Percentiles rank a stretch among this genome's conserved stretches.
These are phyloP conservation scores for Paramecium octaurelia DNA, from an alignment of 73 alveolate genomes.

Conservation along the genomic window DNA sequence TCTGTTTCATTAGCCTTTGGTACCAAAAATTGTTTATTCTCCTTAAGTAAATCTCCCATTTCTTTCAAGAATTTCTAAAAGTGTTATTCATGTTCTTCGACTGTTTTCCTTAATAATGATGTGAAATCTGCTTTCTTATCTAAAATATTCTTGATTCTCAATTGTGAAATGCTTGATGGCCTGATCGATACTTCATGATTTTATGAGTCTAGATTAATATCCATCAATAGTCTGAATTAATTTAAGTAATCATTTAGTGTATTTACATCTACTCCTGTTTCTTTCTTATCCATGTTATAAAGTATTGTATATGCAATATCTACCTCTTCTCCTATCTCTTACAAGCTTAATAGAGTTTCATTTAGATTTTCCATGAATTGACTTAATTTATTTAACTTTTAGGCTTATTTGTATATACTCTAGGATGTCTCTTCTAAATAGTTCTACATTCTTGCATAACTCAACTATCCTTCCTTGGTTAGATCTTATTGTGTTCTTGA, in stretches of 20 bases:
- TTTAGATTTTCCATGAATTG: constrained; percentile 23
- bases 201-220: not conserved
- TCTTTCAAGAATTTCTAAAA: constrained; percentile 21
- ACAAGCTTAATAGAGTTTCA: constrained; percentile 17
- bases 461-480: constrained; percentile 37
- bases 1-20: constrained; percentile 46
- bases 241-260: not conserved
- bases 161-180: not conserved
- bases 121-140: constrained; percentile 49
- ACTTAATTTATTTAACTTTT: not conserved
- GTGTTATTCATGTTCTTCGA: constrained; percentile 38
- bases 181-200: not conserved
- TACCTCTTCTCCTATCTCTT: constrained; percentile 33
- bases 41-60: constrained; percentile 49
- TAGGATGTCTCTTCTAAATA: constrained; percentile 30
- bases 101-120: constrained; percentile 11
- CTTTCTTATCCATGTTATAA: not conserved
- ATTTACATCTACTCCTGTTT: not conserved
- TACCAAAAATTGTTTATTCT: constrained; percentile 2
- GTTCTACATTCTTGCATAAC: constrained; percentile 50
- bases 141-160: constrained; percentile 17
- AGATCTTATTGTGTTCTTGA: constrained; percentile 25
- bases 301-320: constrained; percentile 33
- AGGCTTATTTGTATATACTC: constrained; percentile 19
- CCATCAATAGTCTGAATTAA: not conserved